Conservation (phyloP, 345 rosid species). For the Acer negundo region DNA sequence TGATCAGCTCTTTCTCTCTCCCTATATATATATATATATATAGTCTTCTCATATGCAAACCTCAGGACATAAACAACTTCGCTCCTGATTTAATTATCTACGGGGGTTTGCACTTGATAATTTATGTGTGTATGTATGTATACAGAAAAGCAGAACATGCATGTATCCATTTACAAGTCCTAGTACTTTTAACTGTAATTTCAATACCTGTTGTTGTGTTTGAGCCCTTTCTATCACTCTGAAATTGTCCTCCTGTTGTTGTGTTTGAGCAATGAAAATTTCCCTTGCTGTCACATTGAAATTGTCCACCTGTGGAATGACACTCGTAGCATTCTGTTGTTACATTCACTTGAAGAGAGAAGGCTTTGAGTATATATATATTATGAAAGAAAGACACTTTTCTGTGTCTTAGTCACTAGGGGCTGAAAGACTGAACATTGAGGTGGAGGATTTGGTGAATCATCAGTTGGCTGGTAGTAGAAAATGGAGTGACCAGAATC, state of each 20-base stretch:
- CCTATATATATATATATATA: too few species aligned
- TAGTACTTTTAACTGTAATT: not conserved
- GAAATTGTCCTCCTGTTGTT: too few species aligned
- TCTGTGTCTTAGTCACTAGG: conserved; percentile 21
- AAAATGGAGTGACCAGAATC: conserved; percentile 22
- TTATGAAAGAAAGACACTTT: not conserved
- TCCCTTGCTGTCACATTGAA: not conserved
- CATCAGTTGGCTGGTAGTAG: not conserved
- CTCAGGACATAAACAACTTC: too few species aligned
- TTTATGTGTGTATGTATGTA: too few species aligned
- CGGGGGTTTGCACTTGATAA: too few species aligned
- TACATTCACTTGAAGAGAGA: not conserved
- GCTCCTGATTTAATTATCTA: too few species aligned
- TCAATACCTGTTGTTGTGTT: not conserved
- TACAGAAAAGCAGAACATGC: too few species aligned
- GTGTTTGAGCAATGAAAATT: not conserved
- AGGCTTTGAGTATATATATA: not conserved
- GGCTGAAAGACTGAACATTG: conserved; percentile 32
- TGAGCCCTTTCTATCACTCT: too few species aligned
- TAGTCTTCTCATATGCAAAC: too few species aligned
- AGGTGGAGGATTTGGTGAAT: not conserved
- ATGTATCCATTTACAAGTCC: not conserved
- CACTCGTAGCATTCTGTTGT: not conserved
- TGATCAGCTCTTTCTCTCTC: too few species aligned
- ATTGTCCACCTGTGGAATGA: not conserved